Percentiles rank a stretch among this genome's conserved stretches.
Conservation (phyloP, 2,329 filamentous ascomycete genomes). For the Aspergillus floridensis region DNA sequence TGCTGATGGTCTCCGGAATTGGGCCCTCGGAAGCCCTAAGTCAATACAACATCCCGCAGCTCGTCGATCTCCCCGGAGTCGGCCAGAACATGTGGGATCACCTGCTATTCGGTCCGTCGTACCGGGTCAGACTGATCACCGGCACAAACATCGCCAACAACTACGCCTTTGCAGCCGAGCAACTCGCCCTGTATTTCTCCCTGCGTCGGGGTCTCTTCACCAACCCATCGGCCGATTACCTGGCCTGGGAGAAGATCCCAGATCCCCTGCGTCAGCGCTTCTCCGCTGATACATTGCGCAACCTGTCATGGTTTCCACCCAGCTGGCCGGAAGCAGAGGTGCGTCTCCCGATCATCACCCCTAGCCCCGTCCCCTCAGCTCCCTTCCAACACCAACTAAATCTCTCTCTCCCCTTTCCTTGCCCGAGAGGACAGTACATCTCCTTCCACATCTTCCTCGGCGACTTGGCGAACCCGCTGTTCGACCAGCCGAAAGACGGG, state of each 20-base stretch:
- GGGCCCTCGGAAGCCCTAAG: slow-evolving; percentile 41
- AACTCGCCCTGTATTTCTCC: slow-evolving; percentile 1
- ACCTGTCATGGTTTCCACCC: background rate
- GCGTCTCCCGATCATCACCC: background rate
- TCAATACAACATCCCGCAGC: slow-evolving; percentile 38
- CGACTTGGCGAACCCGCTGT: background rate
- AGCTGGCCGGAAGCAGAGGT: slow-evolving; percentile 16
- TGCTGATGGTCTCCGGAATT: slow-evolving; percentile 51
- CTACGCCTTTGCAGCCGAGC: slow-evolving; percentile 10
- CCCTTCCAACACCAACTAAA: no score
- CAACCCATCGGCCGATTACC: slow-evolving; percentile 3
- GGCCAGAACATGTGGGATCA: slow-evolving; percentile 42
- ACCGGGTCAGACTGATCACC: slow-evolving; percentile 25
- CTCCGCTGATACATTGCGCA: background rate
- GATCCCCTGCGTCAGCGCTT: background rate
- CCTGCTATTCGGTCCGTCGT: slow-evolving; percentile 23
- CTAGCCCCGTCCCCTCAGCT: no score
- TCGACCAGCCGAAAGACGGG: slow-evolving; percentile 9
- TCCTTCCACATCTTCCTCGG: background rate
- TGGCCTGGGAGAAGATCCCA: slow-evolving; percentile 14
- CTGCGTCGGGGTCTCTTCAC: background rate
- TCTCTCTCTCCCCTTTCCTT: no score
- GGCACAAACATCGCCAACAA: slow-evolving; percentile 19
- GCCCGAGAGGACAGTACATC: background rate
- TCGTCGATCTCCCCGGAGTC: slow-evolving; percentile 50